A percentile compares a stretch with the other conserved stretches of the same genome.
Evolutionary conservation across 2,329 filamentous ascomycete genomes (phyloP).

Genomic region (Curvularia eragrostidis): DNA sequence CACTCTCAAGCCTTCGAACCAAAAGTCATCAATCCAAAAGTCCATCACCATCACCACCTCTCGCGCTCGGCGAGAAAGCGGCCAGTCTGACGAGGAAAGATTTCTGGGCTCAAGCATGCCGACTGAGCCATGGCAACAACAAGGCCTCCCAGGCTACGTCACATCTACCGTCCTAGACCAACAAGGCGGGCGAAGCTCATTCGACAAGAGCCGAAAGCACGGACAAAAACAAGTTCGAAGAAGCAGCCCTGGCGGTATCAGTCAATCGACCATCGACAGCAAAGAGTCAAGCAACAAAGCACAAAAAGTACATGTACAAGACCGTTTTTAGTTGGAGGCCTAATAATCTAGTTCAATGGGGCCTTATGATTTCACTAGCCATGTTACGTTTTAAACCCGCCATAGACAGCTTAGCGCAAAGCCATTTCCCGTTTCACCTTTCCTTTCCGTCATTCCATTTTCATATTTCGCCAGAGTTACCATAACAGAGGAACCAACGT

Average conservation of each 20-base stretch:
- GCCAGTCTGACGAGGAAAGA: constrained; percentile 31
- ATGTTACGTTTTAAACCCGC: not conserved
- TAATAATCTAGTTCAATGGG: not conserved
- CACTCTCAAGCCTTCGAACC: constrained; percentile 25
- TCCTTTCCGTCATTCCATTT: not conserved
- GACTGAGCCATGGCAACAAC: constrained; percentile 22
- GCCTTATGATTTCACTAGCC: not conserved
- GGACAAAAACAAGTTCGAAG: constrained; percentile 7
- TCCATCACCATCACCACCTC: constrained; percentile 31
- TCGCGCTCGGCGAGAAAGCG: constrained; percentile 27
- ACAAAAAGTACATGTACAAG: constrained; percentile 2
- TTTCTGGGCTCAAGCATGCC: constrained; percentile 21
- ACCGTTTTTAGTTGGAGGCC: constrained; percentile 7
- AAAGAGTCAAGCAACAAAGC: constrained; percentile 17
- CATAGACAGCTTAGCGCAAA: not conserved
- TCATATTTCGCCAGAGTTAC: not conserved
- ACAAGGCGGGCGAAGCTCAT: constrained; percentile 5
- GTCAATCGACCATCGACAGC: constrained; percentile 21
- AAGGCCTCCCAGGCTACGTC: constrained; percentile 22
- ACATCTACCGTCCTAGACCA: constrained; percentile 30
- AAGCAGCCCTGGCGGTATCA: constrained; percentile 21
- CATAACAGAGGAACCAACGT: not conserved
- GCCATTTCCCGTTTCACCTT: not conserved
- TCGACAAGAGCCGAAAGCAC: constrained; percentile 4
- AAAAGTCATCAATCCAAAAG: constrained; percentile 27